These are phyloP conservation scores for Fistulina hepatica DNA, from an alignment of 1,284 basidiomycete species.

Conservation along the genomic window DNA sequence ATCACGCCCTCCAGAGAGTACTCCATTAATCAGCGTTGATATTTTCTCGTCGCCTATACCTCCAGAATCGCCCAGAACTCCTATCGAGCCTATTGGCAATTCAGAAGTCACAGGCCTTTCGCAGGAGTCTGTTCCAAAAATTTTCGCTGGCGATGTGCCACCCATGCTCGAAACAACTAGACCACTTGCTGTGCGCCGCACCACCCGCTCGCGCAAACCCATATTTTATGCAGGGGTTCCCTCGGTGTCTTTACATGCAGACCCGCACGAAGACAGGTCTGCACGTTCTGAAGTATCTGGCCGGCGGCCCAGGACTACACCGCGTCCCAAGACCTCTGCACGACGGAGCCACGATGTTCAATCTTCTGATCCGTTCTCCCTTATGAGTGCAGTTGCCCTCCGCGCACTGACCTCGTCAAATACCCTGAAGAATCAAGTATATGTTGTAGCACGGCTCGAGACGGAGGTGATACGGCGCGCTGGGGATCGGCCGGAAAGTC, in stretches of 20 bases:
- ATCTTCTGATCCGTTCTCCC: constrained; percentile 43
- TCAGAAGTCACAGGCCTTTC: too few relatives aligned
- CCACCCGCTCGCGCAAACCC: not conserved
- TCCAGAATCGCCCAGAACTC: too few relatives aligned
- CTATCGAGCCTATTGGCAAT: too few relatives aligned
- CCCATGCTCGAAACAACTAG: too few relatives aligned
- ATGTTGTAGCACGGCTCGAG: constrained; percentile 44
- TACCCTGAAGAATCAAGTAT: constrained; percentile 59
- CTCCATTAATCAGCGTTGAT: too few relatives aligned
- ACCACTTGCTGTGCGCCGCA: not conserved
- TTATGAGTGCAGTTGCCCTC: constrained; percentile 55
- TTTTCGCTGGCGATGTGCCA: too few relatives aligned
- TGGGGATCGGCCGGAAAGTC: constrained; percentile 69
- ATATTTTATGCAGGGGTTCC: too few relatives aligned
- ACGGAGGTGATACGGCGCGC: constrained; percentile 60
- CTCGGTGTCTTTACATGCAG: too few relatives aligned
- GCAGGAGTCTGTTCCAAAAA: too few relatives aligned
- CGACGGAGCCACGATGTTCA: constrained; percentile 2
- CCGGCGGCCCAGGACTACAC: constrained; percentile 26
- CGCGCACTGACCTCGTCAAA: constrained; percentile 60
- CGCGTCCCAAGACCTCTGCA: constrained; percentile 30
- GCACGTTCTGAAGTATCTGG: constrained; percentile 26
- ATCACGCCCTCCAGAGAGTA: too few relatives aligned
- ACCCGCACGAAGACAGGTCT: too few relatives aligned
- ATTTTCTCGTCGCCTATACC: too few relatives aligned